These are phyloP conservation scores for Fomitopsis betulina DNA, from an alignment of 1,284 basidiomycete species.

Conservation along the genomic window DNA sequence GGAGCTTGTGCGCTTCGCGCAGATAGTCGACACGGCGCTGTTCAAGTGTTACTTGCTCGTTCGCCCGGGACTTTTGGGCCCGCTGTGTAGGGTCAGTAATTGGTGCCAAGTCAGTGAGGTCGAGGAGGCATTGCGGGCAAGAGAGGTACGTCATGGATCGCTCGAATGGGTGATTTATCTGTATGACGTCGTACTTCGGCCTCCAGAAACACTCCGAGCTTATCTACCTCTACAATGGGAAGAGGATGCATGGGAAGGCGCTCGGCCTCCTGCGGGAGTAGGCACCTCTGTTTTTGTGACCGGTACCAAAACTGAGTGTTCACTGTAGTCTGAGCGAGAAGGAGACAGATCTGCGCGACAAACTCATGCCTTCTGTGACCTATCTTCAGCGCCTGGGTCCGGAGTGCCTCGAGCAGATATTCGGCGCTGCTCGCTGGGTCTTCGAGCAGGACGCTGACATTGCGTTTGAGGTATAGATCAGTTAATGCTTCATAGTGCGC, in stretches of 20 bases:
- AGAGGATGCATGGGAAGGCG: constrained; percentile 93
- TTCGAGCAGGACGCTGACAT: constrained; percentile 69
- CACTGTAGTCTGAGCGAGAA: constrained; percentile 67
- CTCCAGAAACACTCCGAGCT: constrained; percentile 86
- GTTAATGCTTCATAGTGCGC: neutral
- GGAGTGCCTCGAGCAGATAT: constrained; percentile 74
- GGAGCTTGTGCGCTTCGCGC: constrained; percentile 82
- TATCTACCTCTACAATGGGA: constrained; percentile 88
- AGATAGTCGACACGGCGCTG: constrained; percentile 92
- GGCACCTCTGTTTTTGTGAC: constrained; percentile 23
- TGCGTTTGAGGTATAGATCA: constrained; percentile 64
- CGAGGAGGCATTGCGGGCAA: constrained; percentile 79
- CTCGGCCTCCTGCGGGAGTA: constrained; percentile 79
- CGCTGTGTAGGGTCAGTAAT: constrained; percentile 88
- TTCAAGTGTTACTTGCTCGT: constrained; percentile 92
- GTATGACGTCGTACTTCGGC: constrained; percentile 1
- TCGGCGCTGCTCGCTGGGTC: constrained; percentile 81
- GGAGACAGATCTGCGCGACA: constrained; percentile 76
- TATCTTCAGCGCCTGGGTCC: constrained; percentile 92
- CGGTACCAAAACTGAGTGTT: neutral
- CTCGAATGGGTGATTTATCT: neutral
- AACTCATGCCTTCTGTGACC: constrained; percentile 78
- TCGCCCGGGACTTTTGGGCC: constrained; percentile 79
- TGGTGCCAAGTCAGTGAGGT: constrained; percentile 98
- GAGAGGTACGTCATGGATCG: constrained; percentile 55